phyloP scores from a whole-genome alignment of 192 early-diverging fungal species.

The Entrophospora sp. region DNA sequence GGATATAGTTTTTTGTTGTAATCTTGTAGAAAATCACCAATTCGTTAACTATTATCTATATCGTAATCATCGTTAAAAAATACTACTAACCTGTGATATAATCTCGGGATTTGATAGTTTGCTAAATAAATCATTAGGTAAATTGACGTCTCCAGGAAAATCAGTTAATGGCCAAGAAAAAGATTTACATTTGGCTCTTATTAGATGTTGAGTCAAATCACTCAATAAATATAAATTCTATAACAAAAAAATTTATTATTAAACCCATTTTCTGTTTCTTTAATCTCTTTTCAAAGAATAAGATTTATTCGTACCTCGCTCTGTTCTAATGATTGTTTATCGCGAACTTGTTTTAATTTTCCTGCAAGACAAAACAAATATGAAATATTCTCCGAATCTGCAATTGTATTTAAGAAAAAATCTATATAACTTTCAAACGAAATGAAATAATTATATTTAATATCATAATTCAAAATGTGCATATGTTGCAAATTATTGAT shows the following conservation, averaged over 20 bases:
- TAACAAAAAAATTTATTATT: neutral
- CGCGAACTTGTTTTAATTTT: slow-evolving; percentile 67
- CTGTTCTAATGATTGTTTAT: slow-evolving; percentile 36
- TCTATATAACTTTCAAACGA: slow-evolving; percentile 70
- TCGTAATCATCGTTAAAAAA: neutral
- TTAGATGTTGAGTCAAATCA: slow-evolving; percentile 72
- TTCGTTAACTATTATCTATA: too few relatives aligned
- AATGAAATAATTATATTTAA: neutral
- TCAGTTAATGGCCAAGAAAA: slow-evolving; percentile 72
- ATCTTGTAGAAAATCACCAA: neutral
- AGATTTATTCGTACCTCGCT: slow-evolving; percentile 45
- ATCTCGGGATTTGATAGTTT: slow-evolving; percentile 29
- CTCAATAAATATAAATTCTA: slow-evolving; percentile 71
- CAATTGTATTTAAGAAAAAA: slow-evolving; percentile 78
- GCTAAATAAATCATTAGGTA: slow-evolving; percentile 61
- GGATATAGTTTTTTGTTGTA: neutral
- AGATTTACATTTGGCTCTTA: slow-evolving; percentile 65
- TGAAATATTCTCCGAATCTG: slow-evolving; percentile 71
- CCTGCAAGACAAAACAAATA: slow-evolving; percentile 66
- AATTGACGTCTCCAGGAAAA: slow-evolving; percentile 59
- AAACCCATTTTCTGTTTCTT: too few relatives aligned
- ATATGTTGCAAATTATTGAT: neutral
- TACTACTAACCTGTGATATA: slow-evolving; percentile 27
- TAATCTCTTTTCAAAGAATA: too few relatives aligned
- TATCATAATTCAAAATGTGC: neutral